These are phyloP conservation scores for Cadophora sp. DNA, from an alignment of 2,329 filamentous ascomycete genomes.

Conservation along the genomic window DNA sequence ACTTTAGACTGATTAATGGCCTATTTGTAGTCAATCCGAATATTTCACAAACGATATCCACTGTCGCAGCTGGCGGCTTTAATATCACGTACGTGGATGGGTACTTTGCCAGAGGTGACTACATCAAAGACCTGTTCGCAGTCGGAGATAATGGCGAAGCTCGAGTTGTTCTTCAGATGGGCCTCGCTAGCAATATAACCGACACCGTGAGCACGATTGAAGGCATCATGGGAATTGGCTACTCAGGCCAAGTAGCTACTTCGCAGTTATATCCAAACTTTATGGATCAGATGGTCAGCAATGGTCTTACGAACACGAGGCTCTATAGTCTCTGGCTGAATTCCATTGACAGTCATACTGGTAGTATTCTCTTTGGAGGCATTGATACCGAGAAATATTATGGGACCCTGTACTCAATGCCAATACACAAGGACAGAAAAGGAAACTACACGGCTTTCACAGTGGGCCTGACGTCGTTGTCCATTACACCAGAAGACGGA, in stretches of 20 bases:
- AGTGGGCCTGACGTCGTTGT: conserved; percentile 37
- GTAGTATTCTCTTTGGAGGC: conserved; percentile 51
- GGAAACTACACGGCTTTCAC: conserved; percentile 31
- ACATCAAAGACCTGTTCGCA: conserved; percentile 60
- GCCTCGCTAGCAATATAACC: conserved; percentile 56
- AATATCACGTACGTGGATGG: conserved; percentile 65
- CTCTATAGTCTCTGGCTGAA: conserved; percentile 47
- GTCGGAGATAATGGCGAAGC: conserved; percentile 51
- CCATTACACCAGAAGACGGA: conserved; percentile 24
- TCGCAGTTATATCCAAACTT: conserved; percentile 40
- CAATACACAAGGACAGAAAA: conserved; percentile 27
- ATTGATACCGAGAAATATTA: conserved; percentile 53
- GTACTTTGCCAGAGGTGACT: conserved; percentile 59
- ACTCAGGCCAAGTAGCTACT: conserved; percentile 54
- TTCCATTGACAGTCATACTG: conserved; percentile 39
- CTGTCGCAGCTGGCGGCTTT: conserved; percentile 51
- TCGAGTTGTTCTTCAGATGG: conserved; percentile 59
- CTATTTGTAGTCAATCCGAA: conserved; percentile 52
- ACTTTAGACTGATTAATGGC: background rate
- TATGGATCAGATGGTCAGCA: conserved; percentile 45
- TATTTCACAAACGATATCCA: conserved; percentile 55
- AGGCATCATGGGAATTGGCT: conserved; percentile 62
- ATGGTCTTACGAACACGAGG: conserved; percentile 51
- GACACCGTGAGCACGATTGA: conserved; percentile 51
- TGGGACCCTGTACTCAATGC: conserved; percentile 40